Evolutionary conservation across 2,329 filamentous ascomycete genomes (phyloP), one percentile per base, ranked within the genome.

Genomic region (Talaromyces rugulosus): DNA sequence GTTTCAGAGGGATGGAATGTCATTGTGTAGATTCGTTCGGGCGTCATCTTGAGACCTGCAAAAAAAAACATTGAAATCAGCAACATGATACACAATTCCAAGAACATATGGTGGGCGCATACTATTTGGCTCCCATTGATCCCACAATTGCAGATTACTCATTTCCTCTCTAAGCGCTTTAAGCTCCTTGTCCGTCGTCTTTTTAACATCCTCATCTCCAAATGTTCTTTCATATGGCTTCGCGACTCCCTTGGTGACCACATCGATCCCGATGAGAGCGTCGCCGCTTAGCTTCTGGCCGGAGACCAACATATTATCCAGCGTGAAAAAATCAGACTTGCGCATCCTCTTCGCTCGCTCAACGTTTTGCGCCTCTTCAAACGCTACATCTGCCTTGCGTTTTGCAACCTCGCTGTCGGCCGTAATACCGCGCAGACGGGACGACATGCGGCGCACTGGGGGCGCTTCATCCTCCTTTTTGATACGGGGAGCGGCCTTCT

Each of bases 221-320:
- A 98, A 98, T 0, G 94, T 98, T 23, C 92, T 82, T 59, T 92
- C 83, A 55, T 94, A 91, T 0, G 92, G 92, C 66, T 90, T 87
- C 0, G 92, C 91, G 23, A 85, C 83, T 1, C 84, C 91, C 71
- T 83, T 84, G 28, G 74, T 75, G 1, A 89, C 78, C 1, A 93
- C 80, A 63, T 85, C 84, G 0, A 83, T 82, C 4, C 77, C 76
- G 36, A 92, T 75, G 56, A 92, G 87, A 23, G 87, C 87, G 16
- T 88, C 81, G 11, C 85, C 87, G 30, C 81, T 83, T 54, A 89
- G 84, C 84, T 88, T 89, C 71, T 89, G 88, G 0, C 93, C 92
- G 40, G 90, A 90, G 1, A 96, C 88, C 5, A 90, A 81, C 63
- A 96, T 89, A 69, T 95, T 89, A 16, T 85, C 86, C 2, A 97